Evolutionary conservation across 2,329 filamentous ascomycete species (phyloP).

Genomic region (Metarhizium anisopliae): DNA sequence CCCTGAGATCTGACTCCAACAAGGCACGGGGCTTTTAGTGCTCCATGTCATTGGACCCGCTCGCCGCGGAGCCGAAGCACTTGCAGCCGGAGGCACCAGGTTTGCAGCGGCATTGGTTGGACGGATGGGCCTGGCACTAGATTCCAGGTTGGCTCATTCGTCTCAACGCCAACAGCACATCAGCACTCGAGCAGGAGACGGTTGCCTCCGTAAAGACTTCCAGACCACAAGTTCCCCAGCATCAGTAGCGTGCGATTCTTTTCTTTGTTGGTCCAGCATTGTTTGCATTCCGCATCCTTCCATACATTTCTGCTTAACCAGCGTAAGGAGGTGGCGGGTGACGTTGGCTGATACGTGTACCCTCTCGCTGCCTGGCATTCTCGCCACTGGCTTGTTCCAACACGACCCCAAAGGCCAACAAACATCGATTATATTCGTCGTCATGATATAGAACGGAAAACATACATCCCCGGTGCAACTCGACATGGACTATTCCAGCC

Average conservation of each 20-base stretch:
- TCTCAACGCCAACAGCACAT: no score
- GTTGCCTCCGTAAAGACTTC: background rate
- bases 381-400: background rate
- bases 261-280: background rate
- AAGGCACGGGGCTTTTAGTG: no score
- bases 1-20: no score
- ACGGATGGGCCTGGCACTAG: no score
- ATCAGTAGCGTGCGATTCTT: background rate
- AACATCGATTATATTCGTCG: background rate
- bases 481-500: slow-evolving; percentile 61
- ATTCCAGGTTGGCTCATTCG: no score
- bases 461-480: background rate
- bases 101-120: no score
- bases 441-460: background rate
- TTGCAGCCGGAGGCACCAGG: no score
- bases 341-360: background rate
- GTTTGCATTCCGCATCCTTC: background rate
- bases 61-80: no score
- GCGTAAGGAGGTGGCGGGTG: background rate
- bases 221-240: no score
- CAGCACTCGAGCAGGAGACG: no score
- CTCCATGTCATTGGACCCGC: no score
- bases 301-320: background rate
- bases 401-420: background rate
- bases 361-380: background rate